Percentiles rank a stretch among this genome's conserved stretches.
Conservation (phyloP, 2,329 filamentous ascomycete genomes). For the Calonectria crousiana region DNA sequence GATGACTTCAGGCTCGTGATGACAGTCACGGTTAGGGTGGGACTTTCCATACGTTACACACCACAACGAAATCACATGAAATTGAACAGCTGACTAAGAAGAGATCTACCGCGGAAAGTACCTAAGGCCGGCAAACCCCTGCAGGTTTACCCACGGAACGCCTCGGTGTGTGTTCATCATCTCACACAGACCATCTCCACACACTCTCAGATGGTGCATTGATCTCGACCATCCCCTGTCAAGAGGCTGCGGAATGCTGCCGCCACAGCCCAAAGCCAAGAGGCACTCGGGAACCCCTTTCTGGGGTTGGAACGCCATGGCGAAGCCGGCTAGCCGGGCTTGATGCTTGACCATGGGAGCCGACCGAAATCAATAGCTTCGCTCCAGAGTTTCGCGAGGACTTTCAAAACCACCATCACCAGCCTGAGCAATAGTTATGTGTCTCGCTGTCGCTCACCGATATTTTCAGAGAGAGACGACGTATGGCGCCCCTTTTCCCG, state of each 20-base stretch:
- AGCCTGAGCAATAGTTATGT: conserved; percentile 12
- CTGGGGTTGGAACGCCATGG: conserved; percentile 37
- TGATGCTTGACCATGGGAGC: conserved; percentile 27
- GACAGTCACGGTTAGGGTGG: background rate
- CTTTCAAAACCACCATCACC: conserved; percentile 11
- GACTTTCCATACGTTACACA: background rate
- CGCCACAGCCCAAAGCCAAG: conserved; percentile 42
- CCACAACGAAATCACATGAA: background rate
- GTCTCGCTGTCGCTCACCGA: conserved; percentile 24
- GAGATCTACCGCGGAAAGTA: background rate
- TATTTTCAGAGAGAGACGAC: conserved; percentile 12
- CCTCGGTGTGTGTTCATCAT: background rate
- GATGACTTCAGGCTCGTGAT: conserved; percentile 2
- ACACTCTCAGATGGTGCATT: conserved; percentile 27
- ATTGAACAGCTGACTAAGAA: conserved; percentile 18
- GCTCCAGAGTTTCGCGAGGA: conserved; percentile 29
- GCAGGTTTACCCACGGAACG: background rate
- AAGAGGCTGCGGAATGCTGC: conserved; percentile 46
- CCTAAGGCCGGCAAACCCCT: background rate
- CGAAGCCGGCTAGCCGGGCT: conserved; percentile 32
- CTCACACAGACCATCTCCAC: conserved; percentile 24
- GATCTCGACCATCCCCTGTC: conserved; percentile 38
- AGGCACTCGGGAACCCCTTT: conserved; percentile 41
- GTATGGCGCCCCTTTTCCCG: background rate
- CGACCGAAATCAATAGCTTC: conserved; percentile 38